Percentiles rank a stretch among this genome's conserved stretches.
phyloP scores from a whole-genome alignment of 2,329 filamentous ascomycete species.

The Neurospora sp. region DNA sequence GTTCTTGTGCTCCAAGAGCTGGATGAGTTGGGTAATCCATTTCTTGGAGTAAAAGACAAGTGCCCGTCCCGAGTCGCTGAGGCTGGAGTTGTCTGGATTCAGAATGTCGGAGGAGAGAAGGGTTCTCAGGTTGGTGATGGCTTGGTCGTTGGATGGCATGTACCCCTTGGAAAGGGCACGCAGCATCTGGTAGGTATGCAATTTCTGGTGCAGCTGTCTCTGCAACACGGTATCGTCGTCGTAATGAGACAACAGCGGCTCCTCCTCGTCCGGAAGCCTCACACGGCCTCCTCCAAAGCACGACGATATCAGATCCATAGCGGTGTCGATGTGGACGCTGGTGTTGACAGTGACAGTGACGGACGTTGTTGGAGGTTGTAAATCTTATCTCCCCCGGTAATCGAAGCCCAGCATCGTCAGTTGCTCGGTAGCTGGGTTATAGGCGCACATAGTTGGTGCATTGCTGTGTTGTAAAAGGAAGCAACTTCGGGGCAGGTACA shows the following conservation, averaged over 20 bases:
- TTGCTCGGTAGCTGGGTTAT: background rate
- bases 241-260: constrained; percentile 77
- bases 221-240: constrained; percentile 72
- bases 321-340: background rate
- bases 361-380: background rate
- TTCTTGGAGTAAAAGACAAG: constrained; percentile 63
- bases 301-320: constrained; percentile 20
- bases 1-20: constrained; percentile 78
- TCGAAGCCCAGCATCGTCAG: background rate
- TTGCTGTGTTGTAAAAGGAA: background rate
- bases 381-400: background rate
- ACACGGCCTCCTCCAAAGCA: constrained; percentile 52
- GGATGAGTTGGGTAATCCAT: constrained; percentile 71
- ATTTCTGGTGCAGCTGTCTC: constrained; percentile 71
- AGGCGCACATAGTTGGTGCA: background rate
- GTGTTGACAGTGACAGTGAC: background rate
- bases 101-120: constrained; percentile 70
- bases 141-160: constrained; percentile 86
- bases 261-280: constrained; percentile 48
- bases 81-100: constrained; percentile 61
- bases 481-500: background rate
- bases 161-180: constrained; percentile 73
- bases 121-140: constrained; percentile 68
- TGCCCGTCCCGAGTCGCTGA: constrained; percentile 69
- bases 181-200: constrained; percentile 89